These are phyloP conservation scores for Ogataea nitratoaversa DNA, from an alignment of 805 yeast species.

Conservation along the genomic window DNA sequence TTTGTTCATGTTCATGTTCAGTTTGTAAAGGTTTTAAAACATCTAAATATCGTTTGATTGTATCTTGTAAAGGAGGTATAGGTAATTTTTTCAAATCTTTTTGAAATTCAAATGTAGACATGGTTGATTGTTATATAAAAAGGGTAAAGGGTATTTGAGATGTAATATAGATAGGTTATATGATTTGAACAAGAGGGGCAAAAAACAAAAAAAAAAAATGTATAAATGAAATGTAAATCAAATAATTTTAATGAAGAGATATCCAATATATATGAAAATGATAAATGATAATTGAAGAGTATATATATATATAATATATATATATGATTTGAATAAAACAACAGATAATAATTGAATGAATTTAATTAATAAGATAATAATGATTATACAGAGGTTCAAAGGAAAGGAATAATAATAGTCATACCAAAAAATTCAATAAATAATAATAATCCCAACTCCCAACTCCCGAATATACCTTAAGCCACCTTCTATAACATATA, in stretches of 20 bases:
- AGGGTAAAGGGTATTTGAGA: neutral
- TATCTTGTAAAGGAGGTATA: conserved; percentile 67
- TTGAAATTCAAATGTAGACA: conserved; percentile 56
- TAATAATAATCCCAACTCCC: too few species aligned
- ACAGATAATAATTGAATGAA: neutral
- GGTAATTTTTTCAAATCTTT: conserved; percentile 63
- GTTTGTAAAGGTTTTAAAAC: conserved; percentile 80
- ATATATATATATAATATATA: too few species aligned
- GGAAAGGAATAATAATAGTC: too few species aligned
- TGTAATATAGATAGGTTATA: neutral
- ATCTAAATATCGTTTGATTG: conserved; percentile 61
- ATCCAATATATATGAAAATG: too few species aligned
- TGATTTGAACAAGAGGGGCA: neutral
- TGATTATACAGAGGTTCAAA: neutral
- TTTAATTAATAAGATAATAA: neutral
- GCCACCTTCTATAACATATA: too few species aligned
- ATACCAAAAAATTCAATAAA: too few species aligned
- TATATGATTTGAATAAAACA: neutral
- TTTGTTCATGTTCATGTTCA: conserved; percentile 59
- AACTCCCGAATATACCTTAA: too few species aligned
- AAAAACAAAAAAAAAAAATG: too few species aligned
- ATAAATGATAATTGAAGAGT: too few species aligned
- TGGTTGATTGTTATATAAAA: too few species aligned
- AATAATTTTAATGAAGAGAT: too few species aligned
- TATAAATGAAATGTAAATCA: too few species aligned